Evolutionary conservation across 129 eudicot genomes (phyloP).

Genomic region (Rutidosis leptorrhynchoides): DNA sequence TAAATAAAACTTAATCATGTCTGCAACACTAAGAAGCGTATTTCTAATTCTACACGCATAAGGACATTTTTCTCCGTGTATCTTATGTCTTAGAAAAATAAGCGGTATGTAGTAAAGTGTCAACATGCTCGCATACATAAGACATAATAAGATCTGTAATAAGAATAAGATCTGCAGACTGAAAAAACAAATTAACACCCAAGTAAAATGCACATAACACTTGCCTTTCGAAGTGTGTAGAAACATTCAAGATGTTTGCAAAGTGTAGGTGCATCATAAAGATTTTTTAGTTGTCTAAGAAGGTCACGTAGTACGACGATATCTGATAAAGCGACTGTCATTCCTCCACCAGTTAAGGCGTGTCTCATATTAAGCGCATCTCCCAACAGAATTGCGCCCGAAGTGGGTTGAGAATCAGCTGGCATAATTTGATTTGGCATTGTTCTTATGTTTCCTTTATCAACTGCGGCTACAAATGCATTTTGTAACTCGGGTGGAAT

Average conservation of each 20-base stretch:
- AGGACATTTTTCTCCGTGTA: too few relatives aligned
- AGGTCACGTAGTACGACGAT: conserved; percentile 63
- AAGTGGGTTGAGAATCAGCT: conserved; percentile 63
- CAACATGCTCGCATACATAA: too few relatives aligned
- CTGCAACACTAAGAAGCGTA: too few relatives aligned
- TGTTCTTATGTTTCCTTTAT: conserved; percentile 63
- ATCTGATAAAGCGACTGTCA: conserved; percentile 74
- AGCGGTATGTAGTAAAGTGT: too few relatives aligned
- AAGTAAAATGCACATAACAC: neutral
- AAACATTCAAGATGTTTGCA: conserved; percentile 59
- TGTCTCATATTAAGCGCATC: conserved; percentile 84
- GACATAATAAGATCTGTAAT: too few relatives aligned
- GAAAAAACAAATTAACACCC: too few relatives aligned
- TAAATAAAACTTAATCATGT: too few relatives aligned
- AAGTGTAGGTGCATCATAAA: conserved; percentile 32
- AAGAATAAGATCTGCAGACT: too few relatives aligned
- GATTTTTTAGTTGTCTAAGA: conserved; percentile 45
- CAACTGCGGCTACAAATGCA: conserved; percentile 55
- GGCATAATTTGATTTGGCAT: conserved; percentile 86
- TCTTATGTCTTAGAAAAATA: too few relatives aligned
- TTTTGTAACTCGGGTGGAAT: conserved; percentile 47
- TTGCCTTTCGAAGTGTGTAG: conserved; percentile 76
- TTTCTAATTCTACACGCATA: too few relatives aligned
- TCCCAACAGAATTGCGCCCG: conserved; percentile 70
- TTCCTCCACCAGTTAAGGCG: conserved; percentile 82